phyloP scores from a whole-genome alignment of 371 early-diverging fungal species.

The Blastocladiella emersonii region DNA sequence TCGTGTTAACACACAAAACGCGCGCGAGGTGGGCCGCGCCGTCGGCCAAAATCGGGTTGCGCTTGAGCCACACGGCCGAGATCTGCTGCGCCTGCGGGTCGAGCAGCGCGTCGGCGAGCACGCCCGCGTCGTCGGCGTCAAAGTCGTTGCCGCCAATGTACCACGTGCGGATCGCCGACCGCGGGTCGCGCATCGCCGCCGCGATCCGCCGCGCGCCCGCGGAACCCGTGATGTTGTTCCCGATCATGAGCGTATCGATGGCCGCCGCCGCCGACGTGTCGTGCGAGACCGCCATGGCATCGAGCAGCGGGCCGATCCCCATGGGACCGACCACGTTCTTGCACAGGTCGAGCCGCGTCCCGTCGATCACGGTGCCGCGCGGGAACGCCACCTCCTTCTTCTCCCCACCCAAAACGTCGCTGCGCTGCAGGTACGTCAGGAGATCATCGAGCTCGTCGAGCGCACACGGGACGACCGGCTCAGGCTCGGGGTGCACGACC shows the following conservation, averaged over 20 bases:
- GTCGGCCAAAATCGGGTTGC: not conserved
- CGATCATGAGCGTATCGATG: not conserved
- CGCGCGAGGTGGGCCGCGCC: not conserved
- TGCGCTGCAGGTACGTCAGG: not conserved
- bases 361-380: not conserved
- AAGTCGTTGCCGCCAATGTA: not conserved
- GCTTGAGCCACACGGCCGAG: not conserved
- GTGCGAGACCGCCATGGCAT: not conserved
- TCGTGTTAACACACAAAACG: not conserved
- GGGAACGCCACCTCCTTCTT: not conserved
- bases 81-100: no score
- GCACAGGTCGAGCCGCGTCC: not conserved
- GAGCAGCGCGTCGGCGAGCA: not conserved
- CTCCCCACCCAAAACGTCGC: no score
- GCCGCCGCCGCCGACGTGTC: not conserved
- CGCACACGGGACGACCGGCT: not conserved
- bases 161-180: not conserved
- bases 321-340: not conserved
- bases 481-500: not conserved
- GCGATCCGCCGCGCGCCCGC: not conserved
- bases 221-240: not conserved
- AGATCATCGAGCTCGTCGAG: not conserved
- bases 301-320: not conserved
- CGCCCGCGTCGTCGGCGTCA: not conserved
- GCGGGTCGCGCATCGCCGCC: not conserved